Conservation (phyloP, 495 filamentous ascomycete genomes). For the Tuber magnatum region DNA sequence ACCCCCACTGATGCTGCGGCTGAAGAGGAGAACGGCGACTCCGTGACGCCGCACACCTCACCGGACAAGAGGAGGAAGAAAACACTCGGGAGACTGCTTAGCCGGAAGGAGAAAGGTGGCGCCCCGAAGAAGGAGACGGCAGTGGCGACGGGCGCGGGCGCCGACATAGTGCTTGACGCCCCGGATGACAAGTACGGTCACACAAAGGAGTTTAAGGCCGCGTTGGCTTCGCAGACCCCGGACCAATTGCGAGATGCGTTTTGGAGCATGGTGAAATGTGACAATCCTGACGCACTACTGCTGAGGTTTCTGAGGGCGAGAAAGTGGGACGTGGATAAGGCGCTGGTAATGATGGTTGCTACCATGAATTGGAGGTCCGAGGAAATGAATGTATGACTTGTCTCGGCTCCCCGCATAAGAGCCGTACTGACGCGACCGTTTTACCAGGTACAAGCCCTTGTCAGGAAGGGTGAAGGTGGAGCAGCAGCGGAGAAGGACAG, state of each 20-base stretch:
- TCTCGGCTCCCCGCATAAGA: background rate
- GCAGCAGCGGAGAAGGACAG: conserved; percentile 59
- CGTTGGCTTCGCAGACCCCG: conserved; percentile 64
- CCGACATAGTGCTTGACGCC: conserved; percentile 40
- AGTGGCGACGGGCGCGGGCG: conserved; percentile 31
- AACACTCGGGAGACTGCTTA: conserved; percentile 55
- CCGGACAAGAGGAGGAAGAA: conserved; percentile 66
- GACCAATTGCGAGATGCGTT: conserved; percentile 73
- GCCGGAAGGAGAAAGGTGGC: conserved; percentile 55
- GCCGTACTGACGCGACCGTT: background rate
- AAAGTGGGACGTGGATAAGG: conserved; percentile 93
- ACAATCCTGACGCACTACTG: conserved; percentile 81
- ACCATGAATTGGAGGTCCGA: conserved; percentile 84
- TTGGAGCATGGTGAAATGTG: conserved; percentile 94
- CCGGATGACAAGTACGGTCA: conserved; percentile 87
- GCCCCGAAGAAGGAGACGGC: conserved; percentile 45
- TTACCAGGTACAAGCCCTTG: conserved; percentile 58
- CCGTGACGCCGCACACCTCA: conserved; percentile 4
- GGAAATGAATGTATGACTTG: conserved; percentile 68
- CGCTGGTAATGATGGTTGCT: conserved; percentile 85
- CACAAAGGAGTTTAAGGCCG: conserved; percentile 74
- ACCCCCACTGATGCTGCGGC: conserved; percentile 23
- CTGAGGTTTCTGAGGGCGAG: conserved; percentile 84
- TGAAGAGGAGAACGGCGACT: conserved; percentile 30
- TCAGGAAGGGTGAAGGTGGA: conserved; percentile 65